Evolutionary conservation across 352 stramenopile genomes (phyloP).

Genomic region (Phytopythium boreale): DNA sequence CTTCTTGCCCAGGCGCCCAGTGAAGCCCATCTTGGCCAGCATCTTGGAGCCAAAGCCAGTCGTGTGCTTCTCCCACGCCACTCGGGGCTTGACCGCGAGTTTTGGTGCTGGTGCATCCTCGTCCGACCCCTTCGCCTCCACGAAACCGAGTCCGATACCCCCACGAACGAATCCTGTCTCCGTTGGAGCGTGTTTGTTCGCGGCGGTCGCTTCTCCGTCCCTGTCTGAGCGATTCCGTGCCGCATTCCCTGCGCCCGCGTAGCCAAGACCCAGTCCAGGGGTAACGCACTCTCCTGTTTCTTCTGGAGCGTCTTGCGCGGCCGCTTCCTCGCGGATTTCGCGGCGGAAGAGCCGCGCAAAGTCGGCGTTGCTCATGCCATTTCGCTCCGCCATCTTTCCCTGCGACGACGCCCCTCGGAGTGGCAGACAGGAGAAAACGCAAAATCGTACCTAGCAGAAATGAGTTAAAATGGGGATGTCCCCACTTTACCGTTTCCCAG

Average conservation of each 20-base stretch:
- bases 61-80: slow-evolving; percentile 94
- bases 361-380: slow-evolving; percentile 64
- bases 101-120: background rate
- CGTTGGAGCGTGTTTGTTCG: background rate
- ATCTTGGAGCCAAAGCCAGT: slow-evolving; percentile 96
- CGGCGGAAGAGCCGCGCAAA: slow-evolving; percentile 76
- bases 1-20: slow-evolving; percentile 90
- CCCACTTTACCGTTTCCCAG: too few relatives aligned
- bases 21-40: slow-evolving; percentile 96
- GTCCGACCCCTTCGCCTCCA: background rate
- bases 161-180: background rate
- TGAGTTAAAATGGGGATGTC: too few relatives aligned
- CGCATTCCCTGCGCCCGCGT: background rate
- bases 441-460: background rate
- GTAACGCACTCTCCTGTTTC: background rate
- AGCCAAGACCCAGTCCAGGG: background rate
- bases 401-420: slow-evolving; percentile 13
- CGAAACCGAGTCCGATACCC: background rate
- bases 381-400: background rate
- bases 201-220: background rate
- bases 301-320: background rate
- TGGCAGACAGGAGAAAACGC: background rate
- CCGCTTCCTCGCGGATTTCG: slow-evolving; percentile 20
- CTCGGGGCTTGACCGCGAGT: slow-evolving; percentile 17
- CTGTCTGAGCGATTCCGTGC: background rate